Base-by-base conservation (phyloP, 2,329 filamentous ascomycete species). In the Didymella arachidicola region DNA sequence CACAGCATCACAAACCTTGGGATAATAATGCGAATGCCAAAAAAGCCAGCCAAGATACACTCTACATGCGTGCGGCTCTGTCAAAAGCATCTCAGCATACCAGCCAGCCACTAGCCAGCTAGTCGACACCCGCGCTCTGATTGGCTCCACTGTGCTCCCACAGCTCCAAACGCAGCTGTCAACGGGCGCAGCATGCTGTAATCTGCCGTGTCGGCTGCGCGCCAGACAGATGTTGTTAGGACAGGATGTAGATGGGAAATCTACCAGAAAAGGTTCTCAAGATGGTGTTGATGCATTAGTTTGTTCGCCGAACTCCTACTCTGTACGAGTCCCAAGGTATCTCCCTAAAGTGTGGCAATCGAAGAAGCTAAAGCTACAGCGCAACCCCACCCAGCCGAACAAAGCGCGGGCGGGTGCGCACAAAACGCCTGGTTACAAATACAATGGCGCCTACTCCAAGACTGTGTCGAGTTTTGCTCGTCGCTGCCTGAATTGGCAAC, bases 321-420 rank as follows among this genome's bases (percentile, higher is more conserved):
- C 56, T 44, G 39, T 50, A 26, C 34, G 57, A 56, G 57, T 52
- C 62, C 63, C 60, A 59, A 69, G 67, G 67, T 69, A 68, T 69
- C 67, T 68, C 51, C 61, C 59, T 61, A 64, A 64, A 52, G 51
- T 53, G 45, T 58, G 47, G 29, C 32, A 51, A 53, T 57, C 53
- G 53, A 52, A 60, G 48, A 57, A 60, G 39, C 36, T 49, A 49
- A 34, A 44, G 44, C 34, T 59, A 61, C 50, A 61, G 46, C 29
- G 42, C 36, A 51, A 34, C 41, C 45, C 50, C 30, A 45, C 16
- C 10, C 43, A 41, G 43, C 22, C 19, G 14, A 19, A 18, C 26
- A 47, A 41, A 29, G 30, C 26, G 6, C 27, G 34, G 41, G 22
- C 11, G 32, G 3, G 38, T 34, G 46, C 34, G 41, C 46, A 44